Evolutionary conservation across 2,329 filamentous ascomycete genomes (phyloP).

Genomic region (Penicillium sp.): DNA sequence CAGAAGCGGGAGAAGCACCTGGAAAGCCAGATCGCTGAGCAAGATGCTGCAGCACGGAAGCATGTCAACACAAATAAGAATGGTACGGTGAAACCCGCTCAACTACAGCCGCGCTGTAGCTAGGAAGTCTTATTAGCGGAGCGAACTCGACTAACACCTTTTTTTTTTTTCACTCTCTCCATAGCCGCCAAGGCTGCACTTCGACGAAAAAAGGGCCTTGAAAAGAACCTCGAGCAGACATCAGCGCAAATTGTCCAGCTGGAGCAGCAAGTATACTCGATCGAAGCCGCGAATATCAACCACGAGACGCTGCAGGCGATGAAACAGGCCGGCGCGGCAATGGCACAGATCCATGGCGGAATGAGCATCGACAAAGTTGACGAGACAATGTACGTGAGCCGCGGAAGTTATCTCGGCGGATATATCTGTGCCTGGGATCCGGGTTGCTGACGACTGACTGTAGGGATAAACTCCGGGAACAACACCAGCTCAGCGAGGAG

Average conservation of each 20-base stretch:
- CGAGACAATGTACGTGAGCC: conserved; percentile 75
- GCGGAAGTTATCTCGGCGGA: not conserved
- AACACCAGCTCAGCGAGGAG: conserved; percentile 89
- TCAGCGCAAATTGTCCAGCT: conserved; percentile 84
- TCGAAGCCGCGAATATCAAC: conserved; percentile 98
- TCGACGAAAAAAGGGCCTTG: conserved; percentile 89
- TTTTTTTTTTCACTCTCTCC: not conserved
- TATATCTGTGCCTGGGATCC: not conserved
- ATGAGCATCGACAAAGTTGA: conserved; percentile 94
- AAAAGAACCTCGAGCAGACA: conserved; percentile 89
- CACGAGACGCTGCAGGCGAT: conserved; percentile 92
- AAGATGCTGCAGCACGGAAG: conserved; percentile 84
- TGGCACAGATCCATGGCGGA: conserved; percentile 88
- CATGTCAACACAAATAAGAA: conserved; percentile 86
- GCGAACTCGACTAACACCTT: not conserved
- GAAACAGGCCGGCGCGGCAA: conserved; percentile 84
- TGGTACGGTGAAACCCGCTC: too few relatives aligned
- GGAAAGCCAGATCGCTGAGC: conserved; percentile 87
- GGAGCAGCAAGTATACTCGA: conserved; percentile 92
- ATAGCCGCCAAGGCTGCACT: conserved; percentile 86
- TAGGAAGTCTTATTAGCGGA: not conserved
- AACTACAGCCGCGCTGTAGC: not conserved
- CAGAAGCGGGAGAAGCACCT: conserved; percentile 93
- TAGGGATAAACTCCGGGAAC: conserved; percentile 87
- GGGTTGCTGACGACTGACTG: conserved; percentile 11